A percentile compares a stretch with the other conserved stretches of the same genome.
phyloP scores from a whole-genome alignment of 2,329 filamentous ascomycete species.

The Emericellopsis cladophorae region DNA sequence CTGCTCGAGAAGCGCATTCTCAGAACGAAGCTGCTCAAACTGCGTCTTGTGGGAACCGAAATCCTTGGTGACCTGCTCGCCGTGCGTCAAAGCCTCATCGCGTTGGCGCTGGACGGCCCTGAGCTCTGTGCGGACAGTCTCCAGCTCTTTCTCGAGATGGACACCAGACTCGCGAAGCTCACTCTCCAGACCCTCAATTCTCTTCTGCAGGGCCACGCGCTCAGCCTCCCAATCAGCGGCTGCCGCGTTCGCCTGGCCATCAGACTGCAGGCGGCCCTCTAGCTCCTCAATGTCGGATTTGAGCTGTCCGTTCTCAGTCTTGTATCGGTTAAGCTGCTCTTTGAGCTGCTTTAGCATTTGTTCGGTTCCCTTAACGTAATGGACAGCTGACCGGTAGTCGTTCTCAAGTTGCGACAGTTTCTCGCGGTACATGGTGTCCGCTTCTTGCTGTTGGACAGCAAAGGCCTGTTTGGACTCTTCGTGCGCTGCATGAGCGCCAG shows the following conservation, averaged over 20 bases:
- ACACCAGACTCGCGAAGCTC: slow-evolving; percentile 54
- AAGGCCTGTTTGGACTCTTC: slow-evolving; percentile 73
- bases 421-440: slow-evolving; percentile 81
- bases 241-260: slow-evolving; percentile 22
- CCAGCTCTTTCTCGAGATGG: slow-evolving; percentile 60
- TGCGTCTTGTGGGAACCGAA: slow-evolving; percentile 51
- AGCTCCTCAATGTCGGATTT: slow-evolving; percentile 68
- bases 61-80: slow-evolving; percentile 40
- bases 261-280: slow-evolving; percentile 36
- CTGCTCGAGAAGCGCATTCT: slow-evolving; percentile 70
- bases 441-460: slow-evolving; percentile 70
- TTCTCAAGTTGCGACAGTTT: slow-evolving; percentile 90
- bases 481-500: slow-evolving; percentile 62
- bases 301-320: slow-evolving; percentile 70
- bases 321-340: slow-evolving; percentile 88
- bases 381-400: slow-evolving; percentile 94
- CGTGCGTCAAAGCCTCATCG: slow-evolving; percentile 46
- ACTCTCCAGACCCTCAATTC: slow-evolving; percentile 56
- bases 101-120: slow-evolving; percentile 52
- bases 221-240: slow-evolving; percentile 64
- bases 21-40: slow-evolving; percentile 68
- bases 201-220: slow-evolving; percentile 50
- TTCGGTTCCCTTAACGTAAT: slow-evolving; percentile 96
- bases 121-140: slow-evolving; percentile 57
- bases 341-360: slow-evolving; percentile 99